Conservation (phyloP, 1,284 basidiomycete species). For the Papiliotrema flavescens region DNA sequence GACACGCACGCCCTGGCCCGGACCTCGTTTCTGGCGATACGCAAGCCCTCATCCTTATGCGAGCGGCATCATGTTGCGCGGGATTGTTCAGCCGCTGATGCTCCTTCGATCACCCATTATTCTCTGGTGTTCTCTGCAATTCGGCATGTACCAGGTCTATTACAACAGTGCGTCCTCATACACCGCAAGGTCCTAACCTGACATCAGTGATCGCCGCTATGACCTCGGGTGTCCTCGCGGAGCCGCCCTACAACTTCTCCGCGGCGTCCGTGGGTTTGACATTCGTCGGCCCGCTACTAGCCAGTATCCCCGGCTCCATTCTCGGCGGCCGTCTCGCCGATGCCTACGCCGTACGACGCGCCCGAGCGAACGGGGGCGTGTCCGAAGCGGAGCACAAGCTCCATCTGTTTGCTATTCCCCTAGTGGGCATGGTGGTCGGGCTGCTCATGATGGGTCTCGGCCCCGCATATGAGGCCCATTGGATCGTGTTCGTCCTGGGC, state of each 20-base stretch:
- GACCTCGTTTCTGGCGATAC: conserved; percentile 13
- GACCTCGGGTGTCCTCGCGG: conserved; percentile 16
- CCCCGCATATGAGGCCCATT: conserved; percentile 19
- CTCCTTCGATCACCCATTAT: conserved; percentile 12
- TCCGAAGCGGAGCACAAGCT: conserved; percentile 24
- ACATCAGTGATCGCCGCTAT: conserved; percentile 16
- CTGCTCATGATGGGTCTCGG: conserved; percentile 26
- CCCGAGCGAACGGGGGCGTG: conserved; percentile 14
- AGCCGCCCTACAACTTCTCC: conserved; percentile 21
- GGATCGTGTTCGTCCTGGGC: conserved; percentile 26
- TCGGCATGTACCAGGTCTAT: conserved; percentile 20
- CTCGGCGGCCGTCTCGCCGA: conserved; percentile 9
- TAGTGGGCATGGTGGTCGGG: conserved; percentile 11
- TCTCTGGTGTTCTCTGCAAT: conserved; percentile 15
- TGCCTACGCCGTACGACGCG: conserved; percentile 9
- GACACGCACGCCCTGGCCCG: conserved; percentile 7
- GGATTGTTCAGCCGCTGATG: conserved; percentile 13
- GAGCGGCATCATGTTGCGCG: conserved; percentile 14
- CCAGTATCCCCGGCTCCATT: conserved; percentile 13
- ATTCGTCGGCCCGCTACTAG: conserved; percentile 19
- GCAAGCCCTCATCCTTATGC: conserved; percentile 6
- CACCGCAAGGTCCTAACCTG: not conserved
- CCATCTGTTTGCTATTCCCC: conserved; percentile 12
- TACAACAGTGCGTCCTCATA: conserved; percentile 12
- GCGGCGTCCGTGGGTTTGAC: conserved; percentile 19